Base-by-base conservation (phyloP, 2,329 filamentous ascomycete genomes). In the Mycosphaerelloides madeirae region DNA sequence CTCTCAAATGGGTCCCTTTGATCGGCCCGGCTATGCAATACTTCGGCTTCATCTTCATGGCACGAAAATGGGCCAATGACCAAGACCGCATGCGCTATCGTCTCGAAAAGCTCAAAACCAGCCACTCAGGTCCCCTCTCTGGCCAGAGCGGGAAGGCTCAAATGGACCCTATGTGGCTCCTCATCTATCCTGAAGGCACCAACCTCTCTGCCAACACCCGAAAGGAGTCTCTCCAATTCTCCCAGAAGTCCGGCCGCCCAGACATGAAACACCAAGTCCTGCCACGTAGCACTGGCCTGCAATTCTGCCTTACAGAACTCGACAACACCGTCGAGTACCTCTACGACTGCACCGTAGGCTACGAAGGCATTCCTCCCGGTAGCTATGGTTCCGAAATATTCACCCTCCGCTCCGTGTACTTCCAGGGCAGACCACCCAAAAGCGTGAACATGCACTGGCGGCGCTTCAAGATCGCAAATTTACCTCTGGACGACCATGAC, bases 361-460 rank as follows among this genome's bases (percentile, higher is more conserved):
- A 98, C 64, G 91, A 96, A 68, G 93, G 91, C 25, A 80, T 95
- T 38, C 85, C 87, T 84, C 91, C 78, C 75, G 70, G 71, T 36
- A 76, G 84, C 59, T 96, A 83, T 55, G 90, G 89, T 19, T 88
- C 96, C 63, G 81, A 94, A 38, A 81, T 87, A 59, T 97, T 94
- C 67, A 89, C 86, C 1, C 76, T 98, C 4, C 79, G 80, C 1
- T 87, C 86, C 45, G 93, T 87, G 20, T 97, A 94, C 65, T 83
- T 96, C 55, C 79, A 93, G 64, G 91, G 93, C 33, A 84, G 87
- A 0, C 83, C 89, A 0, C 93, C 93, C 4, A 95, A 89, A 64
- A 95, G 87, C 2, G 89, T 97, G 58, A 96, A 96, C 68, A 88
- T 97, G 72, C 84, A 96, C 70, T 98, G 91, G 90, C 82, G 93